Conservation (phyloP, 164 flowering plant genomes). For the Malania oleifera region DNA sequence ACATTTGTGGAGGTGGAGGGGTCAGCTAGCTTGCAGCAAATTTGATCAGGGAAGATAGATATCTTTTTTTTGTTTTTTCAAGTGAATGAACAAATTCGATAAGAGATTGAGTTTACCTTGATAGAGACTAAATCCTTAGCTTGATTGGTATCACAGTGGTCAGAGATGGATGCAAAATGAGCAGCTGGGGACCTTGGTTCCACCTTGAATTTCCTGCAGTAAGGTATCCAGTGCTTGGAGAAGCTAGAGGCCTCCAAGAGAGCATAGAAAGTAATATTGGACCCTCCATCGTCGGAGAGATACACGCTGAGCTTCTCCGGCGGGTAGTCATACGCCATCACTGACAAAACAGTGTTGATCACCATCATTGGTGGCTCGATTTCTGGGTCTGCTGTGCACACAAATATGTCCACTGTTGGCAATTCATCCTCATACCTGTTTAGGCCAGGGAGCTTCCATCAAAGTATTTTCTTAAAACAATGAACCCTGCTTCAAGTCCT, state of each 20-base stretch:
- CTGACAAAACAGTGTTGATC: conserved; percentile 32
- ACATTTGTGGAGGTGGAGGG: too few species aligned
- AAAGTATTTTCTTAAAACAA: neutral
- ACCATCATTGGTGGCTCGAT: conserved; percentile 33
- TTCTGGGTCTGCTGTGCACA: conserved; percentile 32
- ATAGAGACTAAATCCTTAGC: conserved; percentile 12
- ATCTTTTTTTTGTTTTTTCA: too few species aligned
- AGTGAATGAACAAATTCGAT: too few species aligned
- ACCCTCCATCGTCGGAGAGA: conserved; percentile 37
- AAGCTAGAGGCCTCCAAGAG: conserved; percentile 28
- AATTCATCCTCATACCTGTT: conserved; percentile 23
- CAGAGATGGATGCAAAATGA: conserved; percentile 17
- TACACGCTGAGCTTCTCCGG: conserved; percentile 26
- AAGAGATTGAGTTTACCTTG: conserved; percentile 20
- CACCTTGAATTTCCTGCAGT: conserved; percentile 23
- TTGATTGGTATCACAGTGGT: neutral
- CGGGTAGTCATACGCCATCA: conserved; percentile 32
- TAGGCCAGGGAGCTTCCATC: too few species aligned
- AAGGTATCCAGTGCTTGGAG: conserved; percentile 27
- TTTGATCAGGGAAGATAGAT: too few species aligned
- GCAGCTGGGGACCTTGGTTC: conserved; percentile 29
- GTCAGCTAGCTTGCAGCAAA: too few species aligned
- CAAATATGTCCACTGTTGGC: conserved; percentile 33
- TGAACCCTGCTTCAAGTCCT: neutral
- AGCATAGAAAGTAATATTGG: conserved; percentile 30